Conservation (phyloP, 306 rosid genomes). For the Vachellia pachyceras region DNA sequence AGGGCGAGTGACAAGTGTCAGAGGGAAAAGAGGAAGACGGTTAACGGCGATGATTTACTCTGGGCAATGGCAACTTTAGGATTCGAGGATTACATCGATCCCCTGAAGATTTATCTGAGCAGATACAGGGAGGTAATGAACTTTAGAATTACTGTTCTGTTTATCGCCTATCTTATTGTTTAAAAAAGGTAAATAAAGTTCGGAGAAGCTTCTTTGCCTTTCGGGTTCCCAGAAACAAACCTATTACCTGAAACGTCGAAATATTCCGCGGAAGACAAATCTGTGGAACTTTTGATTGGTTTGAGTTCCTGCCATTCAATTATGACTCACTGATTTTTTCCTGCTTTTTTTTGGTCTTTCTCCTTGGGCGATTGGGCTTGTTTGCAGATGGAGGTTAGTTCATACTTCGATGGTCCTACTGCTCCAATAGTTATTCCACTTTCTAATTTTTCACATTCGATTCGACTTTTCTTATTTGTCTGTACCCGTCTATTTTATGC, state of each 20-base stretch:
- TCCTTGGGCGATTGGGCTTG: constrained; percentile 44
- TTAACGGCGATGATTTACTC: constrained; percentile 95
- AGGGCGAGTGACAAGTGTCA: constrained; percentile 99
- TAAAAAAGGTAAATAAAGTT: too few relatives aligned
- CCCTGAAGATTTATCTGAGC: constrained; percentile 75
- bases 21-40: constrained; percentile 96
- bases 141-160: background rate
- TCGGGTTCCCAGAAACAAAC: too few relatives aligned
- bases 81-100: constrained; percentile 93
- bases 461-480: background rate
- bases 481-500: background rate
- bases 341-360: constrained; percentile 20
- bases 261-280: background rate
- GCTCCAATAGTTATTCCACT: constrained; percentile 2
- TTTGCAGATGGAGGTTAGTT: constrained; percentile 93
- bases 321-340: constrained; percentile 26
- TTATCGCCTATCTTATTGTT: background rate
- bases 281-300: constrained; percentile 19
- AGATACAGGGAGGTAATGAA: constrained; percentile 82
- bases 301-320: constrained; percentile 9
- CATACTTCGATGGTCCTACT: constrained; percentile 13
- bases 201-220: too few relatives aligned
- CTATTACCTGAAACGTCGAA: background rate
- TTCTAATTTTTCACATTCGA: constrained; percentile 8
- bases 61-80: constrained; percentile 99